Conservation (phyloP, 2,329 filamentous ascomycete genomes). For the Aspergillus pseudoglaucus region DNA sequence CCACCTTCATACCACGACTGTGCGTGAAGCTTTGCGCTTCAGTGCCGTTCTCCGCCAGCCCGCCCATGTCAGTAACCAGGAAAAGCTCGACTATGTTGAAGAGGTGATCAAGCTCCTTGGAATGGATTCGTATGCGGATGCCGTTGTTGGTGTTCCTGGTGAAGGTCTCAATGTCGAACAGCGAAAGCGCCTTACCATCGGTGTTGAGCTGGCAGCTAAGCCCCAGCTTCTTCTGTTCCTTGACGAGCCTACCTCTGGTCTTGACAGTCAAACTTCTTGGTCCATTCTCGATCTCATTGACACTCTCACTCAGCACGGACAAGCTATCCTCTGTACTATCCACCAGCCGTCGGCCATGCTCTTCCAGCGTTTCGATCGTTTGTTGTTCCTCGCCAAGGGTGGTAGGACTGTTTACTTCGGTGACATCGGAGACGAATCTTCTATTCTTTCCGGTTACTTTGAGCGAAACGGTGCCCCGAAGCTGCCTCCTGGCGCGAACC, state of each 20-base stretch:
- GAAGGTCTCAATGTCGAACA: constrained; percentile 64
- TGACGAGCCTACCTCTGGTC: constrained; percentile 89
- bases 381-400: constrained; percentile 59
- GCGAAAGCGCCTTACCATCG: constrained; percentile 76
- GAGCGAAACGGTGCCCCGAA: constrained; percentile 55
- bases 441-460: constrained; percentile 57
- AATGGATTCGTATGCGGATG: constrained; percentile 85
- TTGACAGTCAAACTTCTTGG: constrained; percentile 91
- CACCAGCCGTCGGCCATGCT: constrained; percentile 95
- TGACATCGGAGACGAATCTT: constrained; percentile 56
- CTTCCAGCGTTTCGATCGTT: constrained; percentile 73
- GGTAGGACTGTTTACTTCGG: constrained; percentile 66
- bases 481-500: constrained; percentile 60
- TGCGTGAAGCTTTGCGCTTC: constrained; percentile 82
- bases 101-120: constrained; percentile 86
- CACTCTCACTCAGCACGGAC: constrained; percentile 80
- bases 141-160: constrained; percentile 81
- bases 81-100: constrained; percentile 82
- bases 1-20: constrained; percentile 75
- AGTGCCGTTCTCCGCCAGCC: constrained; percentile 81
- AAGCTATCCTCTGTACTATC: constrained; percentile 94
- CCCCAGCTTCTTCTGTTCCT: constrained; percentile 84
- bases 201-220: constrained; percentile 91
- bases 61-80: constrained; percentile 59
- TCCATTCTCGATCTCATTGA: constrained; percentile 82